Conservation (phyloP, 2,329 filamentous ascomycete genomes). For the Pseudocercospora fuligena region DNA sequence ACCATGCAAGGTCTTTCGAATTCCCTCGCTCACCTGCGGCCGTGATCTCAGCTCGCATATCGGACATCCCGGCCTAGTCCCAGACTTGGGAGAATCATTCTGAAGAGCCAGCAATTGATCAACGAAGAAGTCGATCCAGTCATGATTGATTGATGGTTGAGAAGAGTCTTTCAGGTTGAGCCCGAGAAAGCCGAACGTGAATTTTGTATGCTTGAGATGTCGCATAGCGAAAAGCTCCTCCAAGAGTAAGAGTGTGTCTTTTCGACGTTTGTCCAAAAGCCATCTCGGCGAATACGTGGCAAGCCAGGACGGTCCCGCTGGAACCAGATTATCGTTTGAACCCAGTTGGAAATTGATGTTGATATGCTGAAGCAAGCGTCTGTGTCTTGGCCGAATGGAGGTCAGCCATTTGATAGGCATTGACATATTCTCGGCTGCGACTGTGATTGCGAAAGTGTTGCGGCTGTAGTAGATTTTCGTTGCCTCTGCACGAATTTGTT, state of each 20-base stretch:
- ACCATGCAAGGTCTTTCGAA: neutral
- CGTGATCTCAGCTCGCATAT: neutral
- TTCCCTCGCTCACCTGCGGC: neutral
- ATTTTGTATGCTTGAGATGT: neutral
- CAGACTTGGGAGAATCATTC: neutral
- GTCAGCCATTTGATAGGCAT: slow-evolving; percentile 14
- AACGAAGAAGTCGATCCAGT: neutral
- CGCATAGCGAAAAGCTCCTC: neutral
- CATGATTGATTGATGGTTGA: neutral
- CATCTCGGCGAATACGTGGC: neutral
- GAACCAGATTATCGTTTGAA: neutral
- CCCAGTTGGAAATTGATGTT: neutral
- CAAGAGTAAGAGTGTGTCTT: neutral
- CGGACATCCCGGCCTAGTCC: neutral
- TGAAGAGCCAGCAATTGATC: neutral
- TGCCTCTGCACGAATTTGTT: slow-evolving; percentile 19
- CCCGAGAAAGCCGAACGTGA: neutral
- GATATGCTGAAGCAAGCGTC: slow-evolving; percentile 2
- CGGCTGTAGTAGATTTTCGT: slow-evolving; percentile 16
- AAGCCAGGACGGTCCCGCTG: neutral
- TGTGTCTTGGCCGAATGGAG: slow-evolving; percentile 10
- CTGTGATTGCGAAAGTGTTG: slow-evolving; percentile 13
- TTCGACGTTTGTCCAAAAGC: neutral
- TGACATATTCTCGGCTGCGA: slow-evolving; percentile 10
- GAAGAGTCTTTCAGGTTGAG: neutral